Base-by-base conservation (phyloP, 306 rosid genomes). In the Oxytropis ochrocephala region DNA sequence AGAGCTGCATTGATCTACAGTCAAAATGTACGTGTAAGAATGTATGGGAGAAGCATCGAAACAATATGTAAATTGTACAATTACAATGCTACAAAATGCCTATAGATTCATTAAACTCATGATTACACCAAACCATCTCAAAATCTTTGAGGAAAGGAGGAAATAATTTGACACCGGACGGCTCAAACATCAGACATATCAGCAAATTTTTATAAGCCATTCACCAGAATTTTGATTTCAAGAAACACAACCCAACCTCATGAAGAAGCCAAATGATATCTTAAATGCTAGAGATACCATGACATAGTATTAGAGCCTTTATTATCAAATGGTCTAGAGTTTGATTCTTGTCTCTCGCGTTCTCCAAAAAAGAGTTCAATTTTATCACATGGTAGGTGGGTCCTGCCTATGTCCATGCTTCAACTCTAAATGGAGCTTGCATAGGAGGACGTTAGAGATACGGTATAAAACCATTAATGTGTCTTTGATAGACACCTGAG, bases 1-100 rank as follows among this genome's bases (percentile, higher is more conserved):
- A 80, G 86, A 82, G 99, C 99, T 69, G 84, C 87, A 64, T 87
- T 88, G 75, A 68, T 87, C 98, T 94, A 69, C 69, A 81, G 82
- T 79, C 57, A 73, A 54, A 73, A 36, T 78, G 8, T 11, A 49
- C 39, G 36, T 54, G 53, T 56, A 38, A 62, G 36, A 61, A 59
- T n/a, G 36, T 29, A 38, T 24, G 51, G 42, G 63, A 21, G 53
- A 74, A 63, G 48, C 11, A 64, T 52, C 29, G n/a, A 38, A 65
- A 54, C 47, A 76, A 73, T 46, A 29, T 9, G 55, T 18, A 64
- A 14, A 64, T 58, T 30, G 14, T 12, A 58, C 39, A 43, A 53
- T 57, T 73, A 30, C 53, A 73, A 44, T 8, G 53, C 58, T 8
- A 33, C 18, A 67, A 72, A 66, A 12, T 14, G 53, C 59, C 47